These are phyloP conservation scores for Avena eriantha DNA, from an alignment of 176 grass and related monocot species.

Conservation along the genomic window DNA sequence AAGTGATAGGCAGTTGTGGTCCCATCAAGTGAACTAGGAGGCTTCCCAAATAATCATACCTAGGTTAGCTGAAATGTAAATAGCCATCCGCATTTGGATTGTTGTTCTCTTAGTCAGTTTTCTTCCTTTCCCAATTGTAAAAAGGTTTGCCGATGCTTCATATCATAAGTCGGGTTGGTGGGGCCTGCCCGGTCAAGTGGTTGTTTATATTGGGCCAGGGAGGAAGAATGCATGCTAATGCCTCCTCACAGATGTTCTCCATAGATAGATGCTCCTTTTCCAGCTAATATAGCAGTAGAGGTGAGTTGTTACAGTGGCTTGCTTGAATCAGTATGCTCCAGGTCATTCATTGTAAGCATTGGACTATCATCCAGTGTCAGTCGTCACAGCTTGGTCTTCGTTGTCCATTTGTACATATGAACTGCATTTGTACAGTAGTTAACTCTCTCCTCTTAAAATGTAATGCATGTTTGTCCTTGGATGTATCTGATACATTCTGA, in stretches of 20 bases:
- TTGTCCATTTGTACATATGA: constrained; percentile 53
- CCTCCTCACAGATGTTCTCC: constrained; percentile 43
- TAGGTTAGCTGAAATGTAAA: constrained; percentile 86
- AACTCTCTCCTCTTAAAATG: neutral
- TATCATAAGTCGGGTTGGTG: constrained; percentile 78
- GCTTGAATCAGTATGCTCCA: constrained; percentile 11
- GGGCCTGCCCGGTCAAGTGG: constrained; percentile 53
- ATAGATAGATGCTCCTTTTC: constrained; percentile 51
- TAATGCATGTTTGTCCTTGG: constrained; percentile 11
- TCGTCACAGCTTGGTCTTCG: constrained; percentile 11
- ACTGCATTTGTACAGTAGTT: constrained; percentile 41
- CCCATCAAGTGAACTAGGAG: constrained; percentile 56
- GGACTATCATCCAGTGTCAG: constrained; percentile 34
- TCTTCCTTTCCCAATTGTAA: constrained; percentile 64
- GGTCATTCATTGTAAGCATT: constrained; percentile 38
- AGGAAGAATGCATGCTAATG: constrained; percentile 54
- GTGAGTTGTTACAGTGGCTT: constrained; percentile 27
- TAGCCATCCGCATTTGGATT: constrained; percentile 68
- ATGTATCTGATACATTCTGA: constrained; percentile 12
- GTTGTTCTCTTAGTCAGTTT: constrained; percentile 37
- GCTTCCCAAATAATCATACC: constrained; percentile 76
- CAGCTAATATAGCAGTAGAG: constrained; percentile 54
- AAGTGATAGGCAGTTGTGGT: constrained; percentile 47
- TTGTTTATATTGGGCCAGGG: constrained; percentile 66
- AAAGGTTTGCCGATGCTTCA: constrained; percentile 63